A percentile compares a stretch with the other conserved stretches of the same genome.
Evolutionary conservation across 805 yeast species (phyloP).

Genomic region (Pichia nakasei): DNA sequence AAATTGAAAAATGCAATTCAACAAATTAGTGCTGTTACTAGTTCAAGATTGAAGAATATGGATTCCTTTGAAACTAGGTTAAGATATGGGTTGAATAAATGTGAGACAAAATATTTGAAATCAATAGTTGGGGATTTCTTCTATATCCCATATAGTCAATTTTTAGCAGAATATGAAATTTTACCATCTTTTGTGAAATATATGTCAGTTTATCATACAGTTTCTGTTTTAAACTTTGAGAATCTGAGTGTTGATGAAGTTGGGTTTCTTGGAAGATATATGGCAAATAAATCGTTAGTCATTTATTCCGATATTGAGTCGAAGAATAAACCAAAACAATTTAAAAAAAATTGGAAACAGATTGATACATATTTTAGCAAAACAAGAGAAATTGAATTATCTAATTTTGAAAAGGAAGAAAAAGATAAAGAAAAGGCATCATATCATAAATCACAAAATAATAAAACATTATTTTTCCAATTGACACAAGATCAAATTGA

Average conservation of each 20-base stretch:
- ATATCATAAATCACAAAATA: not conserved
- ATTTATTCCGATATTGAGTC: not conserved
- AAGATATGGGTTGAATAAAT: slow-evolving; percentile 3
- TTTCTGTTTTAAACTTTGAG: slow-evolving; percentile 1
- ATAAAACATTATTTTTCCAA: not conserved
- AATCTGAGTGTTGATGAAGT: slow-evolving; percentile 2
- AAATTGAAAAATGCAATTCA: slow-evolving; percentile 3
- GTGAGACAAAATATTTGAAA: not conserved
- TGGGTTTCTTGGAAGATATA: not conserved
- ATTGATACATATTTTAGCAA: not conserved
- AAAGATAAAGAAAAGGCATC: not conserved
- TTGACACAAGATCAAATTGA: not conserved
- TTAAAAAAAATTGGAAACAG: slow-evolving; percentile 1
- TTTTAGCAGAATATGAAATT: not conserved
- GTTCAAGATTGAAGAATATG: not conserved
- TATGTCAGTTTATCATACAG: not conserved
- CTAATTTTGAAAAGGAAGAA: not conserved
- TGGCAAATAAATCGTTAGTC: not conserved
- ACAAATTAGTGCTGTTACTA: not conserved
- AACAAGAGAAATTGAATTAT: not conserved
- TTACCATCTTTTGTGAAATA: not conserved
- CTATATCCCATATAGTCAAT: slow-evolving; percentile 1
- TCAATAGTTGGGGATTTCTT: not conserved
- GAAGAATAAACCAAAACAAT: not conserved
- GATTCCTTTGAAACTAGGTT: not conserved